Evolutionary conservation across 2,329 filamentous ascomycete genomes (phyloP).

Genomic region (Alternaria sp.): DNA sequence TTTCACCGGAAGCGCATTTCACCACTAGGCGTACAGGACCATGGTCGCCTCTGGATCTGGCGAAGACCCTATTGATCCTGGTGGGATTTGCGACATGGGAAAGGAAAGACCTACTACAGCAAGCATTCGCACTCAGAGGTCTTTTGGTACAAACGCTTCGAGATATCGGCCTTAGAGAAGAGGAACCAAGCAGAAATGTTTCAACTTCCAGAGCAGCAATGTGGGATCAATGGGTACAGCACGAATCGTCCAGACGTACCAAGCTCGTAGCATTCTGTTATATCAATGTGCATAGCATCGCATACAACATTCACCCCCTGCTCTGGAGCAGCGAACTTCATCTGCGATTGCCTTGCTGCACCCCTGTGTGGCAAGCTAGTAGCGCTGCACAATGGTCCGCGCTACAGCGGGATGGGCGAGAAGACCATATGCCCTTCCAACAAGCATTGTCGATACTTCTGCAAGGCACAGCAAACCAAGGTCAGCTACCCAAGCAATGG

Average conservation of each 20-base stretch:
- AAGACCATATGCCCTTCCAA: slow-evolving; percentile 40
- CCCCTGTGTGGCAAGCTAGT: slow-evolving; percentile 36
- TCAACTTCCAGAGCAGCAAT: slow-evolving; percentile 32
- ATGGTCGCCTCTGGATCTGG: slow-evolving; percentile 39
- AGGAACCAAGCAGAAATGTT: slow-evolving; percentile 8
- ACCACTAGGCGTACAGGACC: slow-evolving; percentile 27
- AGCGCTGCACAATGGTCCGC: slow-evolving; percentile 39
- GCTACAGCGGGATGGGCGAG: slow-evolving; percentile 32
- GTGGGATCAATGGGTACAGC: slow-evolving; percentile 43
- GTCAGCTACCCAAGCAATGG: background rate
- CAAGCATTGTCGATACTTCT: slow-evolving; percentile 39
- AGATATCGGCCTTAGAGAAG: slow-evolving; percentile 39
- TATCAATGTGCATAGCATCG: slow-evolving; percentile 45
- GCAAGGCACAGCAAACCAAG: slow-evolving; percentile 22
- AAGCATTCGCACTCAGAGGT: slow-evolving; percentile 40
- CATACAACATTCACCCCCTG: slow-evolving; percentile 43
- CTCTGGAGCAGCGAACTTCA: slow-evolving; percentile 42
- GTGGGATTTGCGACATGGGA: slow-evolving; percentile 47
- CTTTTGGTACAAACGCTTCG: slow-evolving; percentile 40
- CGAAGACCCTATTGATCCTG: slow-evolving; percentile 40
- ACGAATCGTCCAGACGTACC: slow-evolving; percentile 40
- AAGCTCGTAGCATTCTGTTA: slow-evolving; percentile 46
- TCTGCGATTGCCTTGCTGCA: slow-evolving; percentile 37
- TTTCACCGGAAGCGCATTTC: slow-evolving; percentile 14
- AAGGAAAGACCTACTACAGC: slow-evolving; percentile 37